Percentiles rank a stretch among this genome's conserved stretches.
Evolutionary conservation across 495 filamentous ascomycete genomes (phyloP).

Genomic region (Talaromyces wortmannii): DNA sequence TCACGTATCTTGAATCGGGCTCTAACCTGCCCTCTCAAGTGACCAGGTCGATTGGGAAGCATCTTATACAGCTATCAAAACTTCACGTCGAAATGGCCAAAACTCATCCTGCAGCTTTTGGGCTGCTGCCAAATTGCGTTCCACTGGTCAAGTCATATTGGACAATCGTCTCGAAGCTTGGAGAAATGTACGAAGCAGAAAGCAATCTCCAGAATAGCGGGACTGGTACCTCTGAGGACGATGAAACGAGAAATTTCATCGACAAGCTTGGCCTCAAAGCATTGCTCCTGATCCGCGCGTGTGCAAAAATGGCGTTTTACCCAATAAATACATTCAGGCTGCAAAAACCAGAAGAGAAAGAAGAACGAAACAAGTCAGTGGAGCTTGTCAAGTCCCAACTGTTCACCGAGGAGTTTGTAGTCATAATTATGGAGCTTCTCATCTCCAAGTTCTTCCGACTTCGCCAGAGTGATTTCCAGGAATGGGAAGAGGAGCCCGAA

Average conservation of each 20-base stretch:
- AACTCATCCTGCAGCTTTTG: constrained; percentile 71
- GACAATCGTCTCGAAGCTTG: constrained; percentile 67
- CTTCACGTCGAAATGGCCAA: constrained; percentile 79
- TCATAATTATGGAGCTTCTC: constrained; percentile 71
- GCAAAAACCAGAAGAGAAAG: constrained; percentile 59
- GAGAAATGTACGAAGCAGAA: constrained; percentile 50
- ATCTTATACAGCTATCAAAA: constrained; percentile 84
- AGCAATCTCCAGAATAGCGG: neutral
- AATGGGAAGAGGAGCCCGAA: constrained; percentile 89
- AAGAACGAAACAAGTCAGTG: constrained; percentile 58
- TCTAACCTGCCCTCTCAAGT: constrained; percentile 22
- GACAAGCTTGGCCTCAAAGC: constrained; percentile 77
- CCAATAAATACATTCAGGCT: constrained; percentile 78
- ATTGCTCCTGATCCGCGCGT: constrained; percentile 75
- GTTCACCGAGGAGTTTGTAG: constrained; percentile 65
- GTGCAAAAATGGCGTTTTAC: constrained; percentile 74
- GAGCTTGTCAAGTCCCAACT: constrained; percentile 61
- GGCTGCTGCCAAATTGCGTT: constrained; percentile 68
- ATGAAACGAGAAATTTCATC: constrained; percentile 50
- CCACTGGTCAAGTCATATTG: constrained; percentile 74
- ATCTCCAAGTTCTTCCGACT: constrained; percentile 87
- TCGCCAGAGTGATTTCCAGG: constrained; percentile 71
- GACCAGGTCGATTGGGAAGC: constrained; percentile 62
- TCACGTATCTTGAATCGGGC: constrained; percentile 27
- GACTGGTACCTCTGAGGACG: constrained; percentile 16